Base-by-base conservation (phyloP, 495 filamentous ascomycete species). In the Aspergillus egyptiacus region DNA sequence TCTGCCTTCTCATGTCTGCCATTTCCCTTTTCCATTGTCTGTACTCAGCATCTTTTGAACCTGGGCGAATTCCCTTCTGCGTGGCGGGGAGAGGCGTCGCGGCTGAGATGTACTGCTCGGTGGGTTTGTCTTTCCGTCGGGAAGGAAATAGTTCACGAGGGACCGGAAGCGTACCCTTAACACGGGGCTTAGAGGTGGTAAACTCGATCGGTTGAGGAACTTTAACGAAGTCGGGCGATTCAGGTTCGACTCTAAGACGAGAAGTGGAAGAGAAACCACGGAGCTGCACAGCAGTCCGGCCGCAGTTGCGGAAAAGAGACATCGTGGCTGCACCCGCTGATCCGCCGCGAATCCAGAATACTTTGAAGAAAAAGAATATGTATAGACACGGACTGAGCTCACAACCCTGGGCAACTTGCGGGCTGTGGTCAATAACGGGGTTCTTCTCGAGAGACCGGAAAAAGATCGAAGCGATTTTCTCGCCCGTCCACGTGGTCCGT, bases 161-260 rank as follows among this genome's bases (percentile, higher is more conserved):
- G 5, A 80, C 71, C 7, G 86, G 86, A 2, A 91, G 80, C 18
- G 77, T 76, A 61, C 86, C 86, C 68, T 87, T 88, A 49, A 86
- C 71, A 47, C 59, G 68, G 15, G 60, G 69, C 33, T 73, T 74
- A 7, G 59, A 53, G 7, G 64, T 61, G 11, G 68, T 48, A 2
- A 82, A 73, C 57, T 80, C 75, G 6, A 75, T 46, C 14, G 64
- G 56, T 34, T 57, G 65, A 25, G 87, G 87, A 33, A 89, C 67
- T 51, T 87, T 77, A 61, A 91, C 80, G 70, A 81, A 91, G 48
- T 76, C 75, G 50, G 86, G 87, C 34, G 80, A 86, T 59, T 88
- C 84, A 13, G 86, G 87, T 8, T 67, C 71, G 38, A 70, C 63
- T 55, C 69, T 66, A 54, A 64, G 66, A 35, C 40, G 59, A 41